Base-by-base conservation (phyloP, 768 basidiomycete genomes). In the Leccinum pellstonianum region DNA sequence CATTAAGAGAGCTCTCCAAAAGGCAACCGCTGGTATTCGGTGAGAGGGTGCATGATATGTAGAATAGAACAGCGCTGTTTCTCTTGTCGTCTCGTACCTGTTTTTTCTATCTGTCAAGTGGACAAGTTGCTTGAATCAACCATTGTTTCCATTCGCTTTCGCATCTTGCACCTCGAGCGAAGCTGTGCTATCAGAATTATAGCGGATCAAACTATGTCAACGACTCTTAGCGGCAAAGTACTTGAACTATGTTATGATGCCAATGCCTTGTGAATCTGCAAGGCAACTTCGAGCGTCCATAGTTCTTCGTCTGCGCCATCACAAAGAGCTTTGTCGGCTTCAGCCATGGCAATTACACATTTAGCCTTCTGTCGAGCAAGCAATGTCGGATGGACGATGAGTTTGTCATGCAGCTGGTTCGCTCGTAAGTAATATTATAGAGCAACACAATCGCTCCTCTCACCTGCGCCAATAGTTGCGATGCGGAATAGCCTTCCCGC, bases 301-400 rank as follows among this genome's bases (percentile, higher is more conserved):
- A 99, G 77, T 72, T 98, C 97, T 74, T 99, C 97, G 68, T 99
- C 97, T 15, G 92, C 95, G 1, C 97, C 97, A 63, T 98, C 96
- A 65, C 91, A 93, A 23, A 99, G 77, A 0, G 92, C 93, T 73
- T 98, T 98, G 76, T 99, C 97, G 27, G 93, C 93, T 72, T 97
- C 94, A 3, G 93, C 97, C 63, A 99, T 88, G 4, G 85, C 85
- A 19, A 97, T 78, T 3, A 90, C 91, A 61, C 91, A 90, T 31
- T 75, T 75, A 12, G 91, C 84, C 71, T 98, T 98, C 61, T 92
- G 89, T 25, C 86, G 83, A 21, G 89, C 85, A 15, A 86, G 84
- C 55, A 99, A 76, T 1, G 86, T 86, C 5, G 90, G 90, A 73
- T 98, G 87, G n/a, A 84, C 79, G 46, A 95, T 80, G 57, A 98